Conservation (phyloP, 331 rosid genomes). For the Rhamnella rubrinervis region DNA sequence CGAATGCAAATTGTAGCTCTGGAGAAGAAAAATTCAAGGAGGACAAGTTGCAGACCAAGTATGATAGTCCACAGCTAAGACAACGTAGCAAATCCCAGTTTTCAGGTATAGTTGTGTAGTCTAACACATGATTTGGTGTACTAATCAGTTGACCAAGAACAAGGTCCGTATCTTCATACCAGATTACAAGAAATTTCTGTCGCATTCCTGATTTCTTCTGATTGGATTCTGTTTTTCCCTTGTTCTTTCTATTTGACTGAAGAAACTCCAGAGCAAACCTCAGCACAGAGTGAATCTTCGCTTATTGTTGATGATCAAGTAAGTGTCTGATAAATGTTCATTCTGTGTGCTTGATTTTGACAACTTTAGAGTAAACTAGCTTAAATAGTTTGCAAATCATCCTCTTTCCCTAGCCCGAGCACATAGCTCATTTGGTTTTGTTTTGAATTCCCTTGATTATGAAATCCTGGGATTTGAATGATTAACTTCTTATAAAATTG, state of each 20-base stretch:
- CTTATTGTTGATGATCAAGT: constrained; percentile 47
- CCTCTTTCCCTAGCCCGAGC: not conserved
- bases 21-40: constrained; percentile 23
- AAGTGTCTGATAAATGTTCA: constrained; percentile 23
- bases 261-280: constrained; percentile 36
- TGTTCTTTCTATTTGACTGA: constrained; percentile 22
- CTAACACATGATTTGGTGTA: constrained; percentile 6
- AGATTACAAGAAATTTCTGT: not conserved
- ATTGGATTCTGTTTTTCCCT: constrained; percentile 24
- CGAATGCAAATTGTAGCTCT: constrained; percentile 19
- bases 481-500: not conserved
- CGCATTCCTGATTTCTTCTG: constrained; percentile 14
- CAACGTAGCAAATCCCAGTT: constrained; percentile 32
- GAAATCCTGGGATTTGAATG: constrained; percentile 1
- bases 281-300: constrained; percentile 29
- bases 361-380: not conserved
- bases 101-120: constrained; percentile 36
- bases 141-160: constrained; percentile 7
- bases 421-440: not conserved
- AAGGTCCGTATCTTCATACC: not conserved
- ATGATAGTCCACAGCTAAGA: constrained; percentile 40
- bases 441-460: not conserved
- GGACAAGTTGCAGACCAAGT: constrained; percentile 12
- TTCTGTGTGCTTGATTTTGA: not conserved
- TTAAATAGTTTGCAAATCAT: not conserved